Percentiles rank a stretch among this genome's conserved stretches.
These are phyloP conservation scores for Myxozyma geophila DNA, from an alignment of 805 yeast genomes.

Conservation along the genomic window DNA sequence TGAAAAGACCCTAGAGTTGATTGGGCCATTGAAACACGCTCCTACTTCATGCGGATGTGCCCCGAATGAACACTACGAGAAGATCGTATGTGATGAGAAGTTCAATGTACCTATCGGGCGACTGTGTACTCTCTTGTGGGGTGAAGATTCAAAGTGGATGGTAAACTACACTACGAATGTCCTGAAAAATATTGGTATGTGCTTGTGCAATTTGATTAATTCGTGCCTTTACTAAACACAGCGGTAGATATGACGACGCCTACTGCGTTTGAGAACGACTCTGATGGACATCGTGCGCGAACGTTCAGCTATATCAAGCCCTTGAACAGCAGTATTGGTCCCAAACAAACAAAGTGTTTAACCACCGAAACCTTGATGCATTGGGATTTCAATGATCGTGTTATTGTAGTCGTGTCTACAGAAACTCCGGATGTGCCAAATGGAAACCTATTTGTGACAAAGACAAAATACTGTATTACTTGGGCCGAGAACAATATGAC, in stretches of 20 bases:
- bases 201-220: slow-evolving; percentile 26
- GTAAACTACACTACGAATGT: slow-evolving; percentile 47
- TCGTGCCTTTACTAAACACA: neutral
- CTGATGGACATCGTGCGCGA: slow-evolving; percentile 42
- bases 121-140: slow-evolving; percentile 71
- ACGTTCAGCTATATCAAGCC: slow-evolving; percentile 65
- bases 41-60: slow-evolving; percentile 59
- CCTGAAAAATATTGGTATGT: slow-evolving; percentile 43
- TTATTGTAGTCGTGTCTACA: slow-evolving; percentile 66
- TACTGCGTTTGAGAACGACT: slow-evolving; percentile 19
- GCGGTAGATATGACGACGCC: slow-evolving; percentile 19
- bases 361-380: slow-evolving; percentile 66
- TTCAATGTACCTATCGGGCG: slow-evolving; percentile 77
- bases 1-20: slow-evolving; percentile 2
- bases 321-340: slow-evolving; percentile 83
- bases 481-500: slow-evolving; percentile 76
- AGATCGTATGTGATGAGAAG: slow-evolving; percentile 43
- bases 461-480: slow-evolving; percentile 69
- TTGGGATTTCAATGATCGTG: slow-evolving; percentile 57
- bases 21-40: slow-evolving; percentile 67
- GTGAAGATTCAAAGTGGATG: slow-evolving; percentile 56
- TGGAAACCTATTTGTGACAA: slow-evolving; percentile 78
- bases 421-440: slow-evolving; percentile 94
- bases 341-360: slow-evolving; percentile 83
- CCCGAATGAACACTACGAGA: slow-evolving; percentile 41